Evolutionary conservation across 768 basidiomycete genomes (phyloP), one percentile per base, ranked within the genome.

Genomic region (Coprinopsis marcescibilis): DNA sequence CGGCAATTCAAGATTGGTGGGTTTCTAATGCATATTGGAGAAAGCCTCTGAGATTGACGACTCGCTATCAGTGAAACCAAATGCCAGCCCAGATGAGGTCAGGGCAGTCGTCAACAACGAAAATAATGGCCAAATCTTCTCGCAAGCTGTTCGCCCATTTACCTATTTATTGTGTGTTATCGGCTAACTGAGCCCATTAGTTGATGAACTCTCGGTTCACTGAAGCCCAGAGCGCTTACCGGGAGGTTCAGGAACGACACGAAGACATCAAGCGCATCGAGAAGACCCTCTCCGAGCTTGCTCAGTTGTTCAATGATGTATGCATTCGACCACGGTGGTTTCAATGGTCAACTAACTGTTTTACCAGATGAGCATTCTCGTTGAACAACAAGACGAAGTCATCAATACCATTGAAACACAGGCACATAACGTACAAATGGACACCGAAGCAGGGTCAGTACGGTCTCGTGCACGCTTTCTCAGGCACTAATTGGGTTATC

Each of bases 181-280:
- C 23, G 5, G 19, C 25, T 5, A 12, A 45, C 52, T 51, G n/a
- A 26, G 19, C 20, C 10, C 3, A 50, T 8, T 53, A 94, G 89
- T 74, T 96, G 53, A 75, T 94, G 72, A 89, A 80, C 68, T 89
- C 90, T 65, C 86, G 89, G n/a, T 89, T 86, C 56, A 92, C 86
- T 43, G 85, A 87, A 59, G 90, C 94, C 37, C 76, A 85, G 45
- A 85, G 85, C 8, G 93, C 94, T 3, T 96, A 94, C 65, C 81
- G 84, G 43, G 95, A 99, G 61, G 95, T 97, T n/a, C 95, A 98
- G 69, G 89, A 86, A 57, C 85, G 95, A 50, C 93, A 98, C 60
- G 88, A 87, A 63, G 94, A 99, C 56, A 89, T 99, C 65, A 83
- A 91, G 66, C 85, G 86, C 58, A 98, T 99, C 57, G 95, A 97